Evolutionary conservation across 2,329 filamentous ascomycete species (phyloP).

Genomic region (Venturia oleaginea): DNA sequence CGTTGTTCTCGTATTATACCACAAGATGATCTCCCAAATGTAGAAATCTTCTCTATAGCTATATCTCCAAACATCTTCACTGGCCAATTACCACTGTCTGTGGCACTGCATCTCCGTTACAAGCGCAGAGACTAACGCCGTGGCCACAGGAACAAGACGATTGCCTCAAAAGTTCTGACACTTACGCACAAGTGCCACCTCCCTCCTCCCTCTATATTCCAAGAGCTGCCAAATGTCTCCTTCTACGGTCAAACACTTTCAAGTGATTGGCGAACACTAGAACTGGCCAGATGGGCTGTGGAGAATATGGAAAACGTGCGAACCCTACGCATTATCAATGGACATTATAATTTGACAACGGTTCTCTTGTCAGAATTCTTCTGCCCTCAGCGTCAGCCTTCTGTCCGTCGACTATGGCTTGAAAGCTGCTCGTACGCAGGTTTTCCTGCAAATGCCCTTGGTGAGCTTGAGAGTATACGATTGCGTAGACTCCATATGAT

Average conservation of each 20-base stretch:
- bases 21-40: neutral
- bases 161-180: slow-evolving; percentile 34
- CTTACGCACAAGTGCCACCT: slow-evolving; percentile 39
- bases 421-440: slow-evolving; percentile 34
- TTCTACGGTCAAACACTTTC: slow-evolving; percentile 33
- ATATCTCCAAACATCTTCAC: neutral
- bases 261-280: slow-evolving; percentile 30
- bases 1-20: neutral
- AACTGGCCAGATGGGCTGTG: slow-evolving; percentile 30
- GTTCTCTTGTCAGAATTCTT: slow-evolving; percentile 33
- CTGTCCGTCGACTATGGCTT: slow-evolving; percentile 36
- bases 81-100: neutral
- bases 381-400: slow-evolving; percentile 22
- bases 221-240: slow-evolving; percentile 31
- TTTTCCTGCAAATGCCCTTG: slow-evolving; percentile 18
- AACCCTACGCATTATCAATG: slow-evolving; percentile 36
- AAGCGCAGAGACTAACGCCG: slow-evolving; percentile 15
- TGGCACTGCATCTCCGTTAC: neutral
- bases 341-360: slow-evolving; percentile 33
- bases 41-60: neutral
- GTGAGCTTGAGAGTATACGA: slow-evolving; percentile 32
- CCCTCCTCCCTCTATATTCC: slow-evolving; percentile 35
- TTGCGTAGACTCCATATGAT: slow-evolving; percentile 32
- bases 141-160: slow-evolving; percentile 26
- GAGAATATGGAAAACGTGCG: slow-evolving; percentile 34